These are phyloP conservation scores for Calonectria ilicicola DNA, from an alignment of 2,329 filamentous ascomycete genomes.

Conservation along the genomic window DNA sequence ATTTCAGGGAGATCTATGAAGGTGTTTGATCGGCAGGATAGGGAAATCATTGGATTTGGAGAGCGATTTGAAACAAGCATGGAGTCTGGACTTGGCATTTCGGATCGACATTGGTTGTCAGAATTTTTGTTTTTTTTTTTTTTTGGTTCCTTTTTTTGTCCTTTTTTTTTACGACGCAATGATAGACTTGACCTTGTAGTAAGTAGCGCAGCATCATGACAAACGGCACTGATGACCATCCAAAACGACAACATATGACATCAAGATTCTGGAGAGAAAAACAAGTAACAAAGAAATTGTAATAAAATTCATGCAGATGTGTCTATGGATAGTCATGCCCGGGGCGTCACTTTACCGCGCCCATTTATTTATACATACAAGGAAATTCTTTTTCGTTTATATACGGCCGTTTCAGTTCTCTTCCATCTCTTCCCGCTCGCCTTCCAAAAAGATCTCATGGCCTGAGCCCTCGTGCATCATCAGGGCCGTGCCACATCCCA, in stretches of 20 bases:
- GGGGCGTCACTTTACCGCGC: not conserved
- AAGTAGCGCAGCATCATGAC: not conserved
- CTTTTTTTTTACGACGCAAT: not conserved
- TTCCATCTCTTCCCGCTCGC: slow-evolving; percentile 52
- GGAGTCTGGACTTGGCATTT: not conserved
- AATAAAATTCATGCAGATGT: not conserved
- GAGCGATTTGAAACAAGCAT: not conserved
- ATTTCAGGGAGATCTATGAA: not conserved
- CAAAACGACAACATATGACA: not conserved
- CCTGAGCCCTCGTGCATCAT: slow-evolving; percentile 74
- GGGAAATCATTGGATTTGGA: not conserved
- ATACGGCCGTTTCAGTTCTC: slow-evolving; percentile 15
- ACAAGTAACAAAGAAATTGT: not conserved
- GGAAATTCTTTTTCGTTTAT: not conserved
- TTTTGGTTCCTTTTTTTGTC: not conserved
- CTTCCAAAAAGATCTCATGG: slow-evolving; percentile 68
- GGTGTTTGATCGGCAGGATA: not conserved
- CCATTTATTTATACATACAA: not conserved
- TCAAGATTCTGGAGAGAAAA: not conserved
- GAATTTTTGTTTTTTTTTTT: not conserved
- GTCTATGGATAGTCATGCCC: not conserved
- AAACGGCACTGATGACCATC: not conserved
- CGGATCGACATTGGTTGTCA: not conserved
- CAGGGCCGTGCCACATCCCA: slow-evolving; percentile 70
- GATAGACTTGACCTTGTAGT: not conserved